phyloP scores from a whole-genome alignment of 108 stramenopile genomes.

The Cyclotella sp. region DNA sequence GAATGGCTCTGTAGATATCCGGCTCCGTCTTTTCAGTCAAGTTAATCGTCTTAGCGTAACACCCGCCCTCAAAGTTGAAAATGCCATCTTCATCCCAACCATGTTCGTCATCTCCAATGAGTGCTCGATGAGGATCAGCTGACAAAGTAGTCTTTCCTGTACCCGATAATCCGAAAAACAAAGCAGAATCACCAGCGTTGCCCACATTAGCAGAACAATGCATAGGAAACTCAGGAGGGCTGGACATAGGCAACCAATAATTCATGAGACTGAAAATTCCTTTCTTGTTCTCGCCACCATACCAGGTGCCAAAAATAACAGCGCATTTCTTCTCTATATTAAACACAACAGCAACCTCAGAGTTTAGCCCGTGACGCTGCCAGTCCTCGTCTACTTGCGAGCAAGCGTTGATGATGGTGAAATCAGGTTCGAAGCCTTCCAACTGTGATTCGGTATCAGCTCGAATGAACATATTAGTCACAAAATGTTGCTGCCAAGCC shows the following conservation, averaged over 20 bases:
- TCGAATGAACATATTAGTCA: constrained; percentile 98
- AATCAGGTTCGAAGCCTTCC: constrained; percentile 92
- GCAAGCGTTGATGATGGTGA: constrained; percentile 98
- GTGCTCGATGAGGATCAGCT: constrained; percentile 92
- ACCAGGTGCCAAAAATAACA: constrained; percentile 96
- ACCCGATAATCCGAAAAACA: constrained; percentile 96
- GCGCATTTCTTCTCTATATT: constrained; percentile 94
- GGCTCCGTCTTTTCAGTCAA: constrained; percentile 94
- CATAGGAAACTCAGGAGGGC: constrained; percentile 92
- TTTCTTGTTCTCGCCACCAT: constrained; percentile 99
- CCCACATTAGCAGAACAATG: constrained; percentile 98
- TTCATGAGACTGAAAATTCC: constrained; percentile 99
- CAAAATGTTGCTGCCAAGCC: constrained; percentile 98
- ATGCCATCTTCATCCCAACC: constrained; percentile 98
- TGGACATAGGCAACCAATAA: constrained; percentile 94
- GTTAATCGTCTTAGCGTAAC: constrained; percentile 99
- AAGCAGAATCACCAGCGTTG: constrained; percentile 86
- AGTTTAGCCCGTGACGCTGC: constrained; percentile 90
- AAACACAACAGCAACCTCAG: constrained; percentile 96
- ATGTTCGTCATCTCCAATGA: constrained; percentile 96
- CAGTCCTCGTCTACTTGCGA: constrained; percentile 89
- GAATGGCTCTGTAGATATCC: constrained; percentile 97
- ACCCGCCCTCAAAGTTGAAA: constrained; percentile 99
- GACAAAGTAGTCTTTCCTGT: constrained; percentile 98
- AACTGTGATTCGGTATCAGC: constrained; percentile 75